These are phyloP conservation scores for Claviceps arundinis DNA, from an alignment of 2,329 filamentous ascomycete species.

Conservation along the genomic window DNA sequence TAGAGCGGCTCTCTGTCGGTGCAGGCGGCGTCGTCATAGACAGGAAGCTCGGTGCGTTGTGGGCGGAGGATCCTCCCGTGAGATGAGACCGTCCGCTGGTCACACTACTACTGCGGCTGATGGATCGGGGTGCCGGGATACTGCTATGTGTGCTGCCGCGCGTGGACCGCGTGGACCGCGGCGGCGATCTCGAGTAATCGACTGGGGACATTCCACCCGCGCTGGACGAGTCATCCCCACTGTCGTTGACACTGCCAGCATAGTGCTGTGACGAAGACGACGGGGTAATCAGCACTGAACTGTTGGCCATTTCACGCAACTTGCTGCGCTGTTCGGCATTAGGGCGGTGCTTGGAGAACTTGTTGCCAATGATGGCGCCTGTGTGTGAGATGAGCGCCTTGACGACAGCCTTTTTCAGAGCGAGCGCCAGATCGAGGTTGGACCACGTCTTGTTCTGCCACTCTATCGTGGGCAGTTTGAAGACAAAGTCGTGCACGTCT, in stretches of 20 bases:
- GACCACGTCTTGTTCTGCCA: slow-evolving; percentile 99
- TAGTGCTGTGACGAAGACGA: slow-evolving; percentile 23
- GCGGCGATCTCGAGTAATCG: slow-evolving; percentile 46
- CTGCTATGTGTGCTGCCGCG: slow-evolving; percentile 35
- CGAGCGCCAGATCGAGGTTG: slow-evolving; percentile 83
- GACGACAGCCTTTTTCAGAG: slow-evolving; percentile 88
- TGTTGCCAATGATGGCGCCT: slow-evolving; percentile 93
- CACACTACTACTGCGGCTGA: slow-evolving; percentile 40
- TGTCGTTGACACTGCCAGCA: slow-evolving; percentile 32
- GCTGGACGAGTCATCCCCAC: slow-evolving; percentile 41
- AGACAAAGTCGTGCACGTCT: slow-evolving; percentile 95
- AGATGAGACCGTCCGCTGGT: slow-evolving; percentile 32
- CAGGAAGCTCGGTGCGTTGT: slow-evolving; percentile 24
- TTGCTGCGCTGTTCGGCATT: slow-evolving; percentile 65
- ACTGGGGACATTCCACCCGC: slow-evolving; percentile 38
- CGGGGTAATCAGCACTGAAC: slow-evolving; percentile 47
- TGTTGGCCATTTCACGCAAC: slow-evolving; percentile 73
- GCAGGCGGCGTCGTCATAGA: slow-evolving; percentile 34
- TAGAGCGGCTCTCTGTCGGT: slow-evolving; percentile 18
- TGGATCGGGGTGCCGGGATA: slow-evolving; percentile 29
- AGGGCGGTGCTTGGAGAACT: slow-evolving; percentile 80
- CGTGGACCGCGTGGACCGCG: slow-evolving; percentile 28
- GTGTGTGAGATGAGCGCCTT: slow-evolving; percentile 90
- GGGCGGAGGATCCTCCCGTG: slow-evolving; percentile 17
- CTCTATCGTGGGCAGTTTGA: slow-evolving; percentile 84